Evolutionary conservation across 2,329 filamentous ascomycete species (phyloP), one percentile per base, ranked within the genome.

Genomic region (Hymenoscyphus linearis): DNA sequence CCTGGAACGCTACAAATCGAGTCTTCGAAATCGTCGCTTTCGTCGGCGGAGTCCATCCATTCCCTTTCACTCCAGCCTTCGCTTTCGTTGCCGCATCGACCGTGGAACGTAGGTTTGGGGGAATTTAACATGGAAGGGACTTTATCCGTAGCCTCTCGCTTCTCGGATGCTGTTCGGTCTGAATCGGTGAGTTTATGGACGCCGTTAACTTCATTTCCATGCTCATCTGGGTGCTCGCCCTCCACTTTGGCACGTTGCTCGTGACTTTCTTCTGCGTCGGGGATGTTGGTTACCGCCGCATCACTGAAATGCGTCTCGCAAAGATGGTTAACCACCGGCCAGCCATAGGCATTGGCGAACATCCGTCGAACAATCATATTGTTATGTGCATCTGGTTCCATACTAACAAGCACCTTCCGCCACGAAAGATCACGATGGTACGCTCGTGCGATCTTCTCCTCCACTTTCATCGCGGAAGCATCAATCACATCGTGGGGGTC

Each of bases 371-470:
- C 95, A 63, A 98, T 89, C 67, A 99, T 96, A 74, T 99, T 99
- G 76, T 99, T 99, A 77, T 99, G 95, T 0, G 95, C 95, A 75
- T 99, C 95, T 0, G 95, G 95, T 73, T 99, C 93, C 2, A 99
- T 81, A 59, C 95, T 89, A 14, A 99, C 95, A 3, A 99, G 84
- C 1, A 99, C 95, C 73, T 99, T 99, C 53, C 95, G 89, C 95
- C 95, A 99, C 1, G 91, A 90, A 22, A 99, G 77, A 65, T 91
- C 91, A 13, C 87, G 86, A 74, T 99, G 95, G 76, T 99, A 99
- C 14, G 92, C 95, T 54, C 95, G 85, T 1, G 95, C 95, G 67
- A 99, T 99, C 76, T 97, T 98, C 74, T 99, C 95, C 74, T 99
- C 95, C 0, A 98, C 92, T 65, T 90, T 91, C 85, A 98, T 93